Conservation (phyloP, 2,329 filamentous ascomycete genomes). For the Aciculosporium take region DNA sequence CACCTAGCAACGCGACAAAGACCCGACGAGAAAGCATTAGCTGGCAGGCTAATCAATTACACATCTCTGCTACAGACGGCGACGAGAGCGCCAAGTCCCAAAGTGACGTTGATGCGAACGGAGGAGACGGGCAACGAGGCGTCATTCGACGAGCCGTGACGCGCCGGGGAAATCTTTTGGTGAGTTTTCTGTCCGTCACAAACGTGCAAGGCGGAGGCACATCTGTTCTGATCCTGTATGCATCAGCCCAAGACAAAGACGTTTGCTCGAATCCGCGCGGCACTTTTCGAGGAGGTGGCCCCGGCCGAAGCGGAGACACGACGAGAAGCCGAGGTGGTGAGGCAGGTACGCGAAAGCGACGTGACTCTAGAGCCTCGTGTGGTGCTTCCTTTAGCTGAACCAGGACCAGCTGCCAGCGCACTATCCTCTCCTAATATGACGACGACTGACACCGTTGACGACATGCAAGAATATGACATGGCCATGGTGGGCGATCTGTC, state of each 20-base stretch:
- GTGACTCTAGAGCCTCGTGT: conserved; percentile 41
- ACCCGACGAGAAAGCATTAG: conserved; percentile 77
- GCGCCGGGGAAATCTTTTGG: conserved; percentile 74
- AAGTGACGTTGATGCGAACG: conserved; percentile 35
- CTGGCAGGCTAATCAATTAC: conserved; percentile 76
- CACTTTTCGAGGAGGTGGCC: conserved; percentile 72
- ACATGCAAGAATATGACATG: conserved; percentile 55
- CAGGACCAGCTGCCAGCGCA: conserved; percentile 39
- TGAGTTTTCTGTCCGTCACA: conserved; percentile 22
- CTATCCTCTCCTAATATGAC: conserved; percentile 56
- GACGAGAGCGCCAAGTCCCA: conserved; percentile 58
- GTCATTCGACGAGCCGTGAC: conserved; percentile 77
- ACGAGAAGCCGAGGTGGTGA: conserved; percentile 87
- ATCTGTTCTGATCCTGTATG: background rate
- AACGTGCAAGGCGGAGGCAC: background rate
- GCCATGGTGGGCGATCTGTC: conserved; percentile 47
- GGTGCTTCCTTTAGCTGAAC: conserved; percentile 23
- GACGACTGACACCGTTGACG: conserved; percentile 51
- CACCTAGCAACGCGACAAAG: conserved; percentile 40
- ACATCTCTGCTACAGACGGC: conserved; percentile 58
- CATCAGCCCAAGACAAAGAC: conserved; percentile 83
- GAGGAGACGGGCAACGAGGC: conserved; percentile 47
- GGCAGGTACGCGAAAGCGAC: conserved; percentile 86
- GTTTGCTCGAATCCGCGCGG: conserved; percentile 84
- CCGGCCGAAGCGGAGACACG: conserved; percentile 80